Evolutionary conservation across 345 rosid species (phyloP).

Genomic region (Rhodomyrtus tomentosa): DNA sequence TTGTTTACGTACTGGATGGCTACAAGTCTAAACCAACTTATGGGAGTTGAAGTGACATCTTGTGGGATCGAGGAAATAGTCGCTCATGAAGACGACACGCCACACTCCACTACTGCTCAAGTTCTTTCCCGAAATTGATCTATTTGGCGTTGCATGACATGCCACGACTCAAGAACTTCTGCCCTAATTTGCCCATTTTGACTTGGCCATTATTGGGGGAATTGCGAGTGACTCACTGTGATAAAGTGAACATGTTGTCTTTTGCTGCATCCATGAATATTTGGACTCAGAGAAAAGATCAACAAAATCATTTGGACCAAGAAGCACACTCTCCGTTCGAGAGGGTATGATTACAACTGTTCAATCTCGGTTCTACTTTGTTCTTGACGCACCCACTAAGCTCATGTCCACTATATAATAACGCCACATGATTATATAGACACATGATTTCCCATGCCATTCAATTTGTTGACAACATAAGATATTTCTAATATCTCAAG

Average conservation of each 20-base stretch:
- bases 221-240: neutral
- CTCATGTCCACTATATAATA: accelerated
- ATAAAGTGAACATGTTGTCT: neutral
- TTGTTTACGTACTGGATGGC: neutral
- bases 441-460: accelerated
- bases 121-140: neutral
- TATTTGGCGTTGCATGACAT: too few relatives aligned
- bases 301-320: neutral
- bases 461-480: neutral
- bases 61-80: neutral
- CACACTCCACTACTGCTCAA: neutral
- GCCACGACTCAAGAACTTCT: too few relatives aligned
- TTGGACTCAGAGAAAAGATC: neutral
- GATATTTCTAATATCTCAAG: neutral
- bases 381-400: accelerated
- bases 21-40: neutral
- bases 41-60: accelerated
- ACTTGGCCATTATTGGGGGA: neutral
- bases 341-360: neutral
- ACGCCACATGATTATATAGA: accelerated
- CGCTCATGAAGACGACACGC: neutral
- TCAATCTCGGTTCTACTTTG: accelerated
- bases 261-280: neutral
- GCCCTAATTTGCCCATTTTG: neutral
- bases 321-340: neutral